Evolutionary conservation across 331 rosid species (phyloP).

Genomic region (Saraca asoca): DNA sequence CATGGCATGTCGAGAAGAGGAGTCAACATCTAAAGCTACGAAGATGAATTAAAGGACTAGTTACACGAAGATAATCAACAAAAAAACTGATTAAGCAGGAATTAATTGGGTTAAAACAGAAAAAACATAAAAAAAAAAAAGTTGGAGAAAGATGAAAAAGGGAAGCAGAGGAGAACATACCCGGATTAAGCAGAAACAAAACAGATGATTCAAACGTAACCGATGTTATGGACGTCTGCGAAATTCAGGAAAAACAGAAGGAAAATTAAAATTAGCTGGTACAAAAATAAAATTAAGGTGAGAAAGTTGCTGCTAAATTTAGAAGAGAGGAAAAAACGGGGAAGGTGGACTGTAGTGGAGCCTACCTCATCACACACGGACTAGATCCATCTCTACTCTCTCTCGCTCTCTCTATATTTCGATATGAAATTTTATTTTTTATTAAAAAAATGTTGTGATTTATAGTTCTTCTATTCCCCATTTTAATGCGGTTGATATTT

Average conservation of each 20-base stretch:
- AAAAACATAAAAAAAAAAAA: not conserved
- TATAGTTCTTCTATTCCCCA: no score
- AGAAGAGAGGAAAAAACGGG: slow-evolving; percentile 52
- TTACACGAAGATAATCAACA: slow-evolving; percentile 2
- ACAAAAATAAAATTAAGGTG: slow-evolving; percentile 40
- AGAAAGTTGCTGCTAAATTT: slow-evolving; percentile 47
- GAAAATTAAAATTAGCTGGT: slow-evolving; percentile 33
- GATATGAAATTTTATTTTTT: not conserved
- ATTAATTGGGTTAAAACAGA: slow-evolving; percentile 7
- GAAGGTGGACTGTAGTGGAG: slow-evolving; percentile 50
- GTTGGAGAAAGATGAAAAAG: not conserved
- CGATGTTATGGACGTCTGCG: slow-evolving; percentile 11
- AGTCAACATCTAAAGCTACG: not conserved
- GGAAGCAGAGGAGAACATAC: slow-evolving; percentile 41
- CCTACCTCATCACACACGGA: slow-evolving; percentile 60
- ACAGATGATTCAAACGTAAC: slow-evolving; percentile 10
- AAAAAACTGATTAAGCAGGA: slow-evolving; percentile 12
- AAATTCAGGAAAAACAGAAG: slow-evolving; percentile 18
- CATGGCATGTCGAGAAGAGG: slow-evolving; percentile 31
- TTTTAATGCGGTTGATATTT: no score
- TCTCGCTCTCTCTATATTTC: slow-evolving; percentile 8
- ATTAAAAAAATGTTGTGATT: no score
- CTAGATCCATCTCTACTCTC: slow-evolving; percentile 55
- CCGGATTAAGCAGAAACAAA: slow-evolving; percentile 49
- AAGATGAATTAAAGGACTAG: slow-evolving; percentile 15